Conservation (phyloP, 176 grass and related monocot species). For the Lolium rigidum region DNA sequence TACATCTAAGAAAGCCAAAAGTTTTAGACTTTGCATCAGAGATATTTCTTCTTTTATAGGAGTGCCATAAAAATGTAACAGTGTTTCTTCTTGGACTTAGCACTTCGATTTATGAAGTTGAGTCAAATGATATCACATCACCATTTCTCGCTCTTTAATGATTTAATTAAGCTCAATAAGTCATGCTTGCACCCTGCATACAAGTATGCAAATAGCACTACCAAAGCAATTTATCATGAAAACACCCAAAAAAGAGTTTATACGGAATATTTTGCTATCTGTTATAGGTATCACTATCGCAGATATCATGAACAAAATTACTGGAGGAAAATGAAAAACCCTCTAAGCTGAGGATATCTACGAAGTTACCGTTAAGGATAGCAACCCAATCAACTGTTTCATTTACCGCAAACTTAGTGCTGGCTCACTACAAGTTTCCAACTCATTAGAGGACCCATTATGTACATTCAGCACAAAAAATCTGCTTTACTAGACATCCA, state of each 20-base stretch:
- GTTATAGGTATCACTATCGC: not conserved
- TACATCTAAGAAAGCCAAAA: conserved; percentile 25
- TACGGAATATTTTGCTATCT: conserved; percentile 28
- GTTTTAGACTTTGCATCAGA: conserved; percentile 7
- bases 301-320: conserved; percentile 1
- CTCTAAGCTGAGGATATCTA: no score
- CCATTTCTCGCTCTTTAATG: not conserved
- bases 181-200: not conserved
- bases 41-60: not conserved
- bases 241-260: conserved; percentile 14
- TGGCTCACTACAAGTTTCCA: not conserved
- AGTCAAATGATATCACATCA: not conserved
- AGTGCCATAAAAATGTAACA: not conserved
- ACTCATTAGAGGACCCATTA: not conserved
- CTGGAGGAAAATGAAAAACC: no score
- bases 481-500: conserved; percentile 13
- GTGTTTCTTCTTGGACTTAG: conserved; percentile 9
- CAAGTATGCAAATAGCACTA: not conserved
- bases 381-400: not conserved
- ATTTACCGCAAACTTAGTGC: not conserved
- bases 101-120: conserved; percentile 13
- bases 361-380: not conserved
- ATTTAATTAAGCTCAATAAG: conserved; percentile 5
- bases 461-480: not conserved
- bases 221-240: conserved; percentile 18